Evolutionary conservation across 306 rosid species (phyloP), one percentile per base, ranked within the genome.

Genomic region (peach (Prunus persica)): DNA sequence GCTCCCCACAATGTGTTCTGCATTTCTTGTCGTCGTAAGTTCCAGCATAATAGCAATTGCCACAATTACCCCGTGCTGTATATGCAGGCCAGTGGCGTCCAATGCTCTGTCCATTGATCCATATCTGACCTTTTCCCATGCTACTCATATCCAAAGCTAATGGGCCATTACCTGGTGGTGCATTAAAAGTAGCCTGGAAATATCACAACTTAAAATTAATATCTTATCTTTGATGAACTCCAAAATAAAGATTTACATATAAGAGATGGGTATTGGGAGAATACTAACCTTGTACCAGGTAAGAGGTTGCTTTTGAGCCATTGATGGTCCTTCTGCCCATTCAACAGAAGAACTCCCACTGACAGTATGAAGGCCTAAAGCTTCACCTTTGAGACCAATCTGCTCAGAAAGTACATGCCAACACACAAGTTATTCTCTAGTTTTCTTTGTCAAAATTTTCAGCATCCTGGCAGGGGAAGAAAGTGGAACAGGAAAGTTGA

Each of bases 1-100:
- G 83, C 75, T 88, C 78, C 58, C 99, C 97, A 66, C 99, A 95
- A 13, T 82, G 76, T 52, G 79, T 83, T 38, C 68, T 74, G 65
- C 97, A 95, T 78, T 95, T 95, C 70, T 81, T 89, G 4, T 90
- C 97, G 8, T 67, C 58, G 43, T 82, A 92, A 69, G 83, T 85
- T 82, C 99, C 99, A 18, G 96, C 90, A 86, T 95, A 95, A 70
- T 76, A 34, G 72, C 97, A 95, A 54, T 75, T 78, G 13, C 85
- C 88, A 82, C 99, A 95, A 45, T 30, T 50, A 19, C 96, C 99
- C 0, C 4, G 84, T 32, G 99, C 97, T 34, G 38, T 83, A 78
- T 90, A 89, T 70, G 71, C 93, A 1, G 99, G 93, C 97, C 92
- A 90, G 80, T 95, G 96, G 77, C 99, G 97, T 66, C 99, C 99